These are phyloP conservation scores for Hypholoma sublateritium DNA, from an alignment of 768 basidiomycete species.

Conservation along the genomic window DNA sequence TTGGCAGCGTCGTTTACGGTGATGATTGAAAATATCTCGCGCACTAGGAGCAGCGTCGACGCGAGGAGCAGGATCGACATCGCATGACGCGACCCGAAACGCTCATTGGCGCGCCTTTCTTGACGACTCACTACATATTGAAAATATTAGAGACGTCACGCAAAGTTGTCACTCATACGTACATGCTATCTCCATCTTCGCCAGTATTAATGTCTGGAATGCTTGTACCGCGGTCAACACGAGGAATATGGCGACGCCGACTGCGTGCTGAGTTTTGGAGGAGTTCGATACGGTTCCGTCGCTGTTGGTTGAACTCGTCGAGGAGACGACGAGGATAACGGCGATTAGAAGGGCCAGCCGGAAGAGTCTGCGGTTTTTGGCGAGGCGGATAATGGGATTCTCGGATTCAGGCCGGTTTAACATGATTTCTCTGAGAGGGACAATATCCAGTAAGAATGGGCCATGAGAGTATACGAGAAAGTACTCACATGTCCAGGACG, in stretches of 20 bases:
- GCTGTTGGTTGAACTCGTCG: background rate
- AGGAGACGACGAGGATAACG: slow-evolving; percentile 32
- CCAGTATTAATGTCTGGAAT: slow-evolving; percentile 28
- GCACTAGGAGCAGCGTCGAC: slow-evolving; percentile 33
- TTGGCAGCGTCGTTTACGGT: slow-evolving; percentile 26
- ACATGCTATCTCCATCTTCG: slow-evolving; percentile 22
- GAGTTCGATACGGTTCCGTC: slow-evolving; percentile 8
- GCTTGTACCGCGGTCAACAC: slow-evolving; percentile 33
- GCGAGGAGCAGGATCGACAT: slow-evolving; percentile 31
- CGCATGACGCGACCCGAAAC: slow-evolving; percentile 29
- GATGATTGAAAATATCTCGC: slow-evolving; percentile 34
- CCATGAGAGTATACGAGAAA: background rate
- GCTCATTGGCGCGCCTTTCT: slow-evolving; percentile 3
- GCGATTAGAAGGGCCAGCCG: slow-evolving; percentile 25
- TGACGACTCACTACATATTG: background rate
- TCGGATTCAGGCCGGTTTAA: slow-evolving; percentile 10
- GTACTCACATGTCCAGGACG: slow-evolving; percentile 38
- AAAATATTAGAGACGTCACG: background rate
- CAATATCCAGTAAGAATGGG: background rate
- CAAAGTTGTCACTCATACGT: background rate
- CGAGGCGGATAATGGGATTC: slow-evolving; percentile 20
- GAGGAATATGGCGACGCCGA: slow-evolving; percentile 36
- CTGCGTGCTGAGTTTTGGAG: slow-evolving; percentile 27
- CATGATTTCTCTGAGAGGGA: slow-evolving; percentile 18
- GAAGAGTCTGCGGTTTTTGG: slow-evolving; percentile 31